Base-by-base conservation (phyloP, 2,329 filamentous ascomycete genomes). In the Berkeleyomyces rouxiae region DNA sequence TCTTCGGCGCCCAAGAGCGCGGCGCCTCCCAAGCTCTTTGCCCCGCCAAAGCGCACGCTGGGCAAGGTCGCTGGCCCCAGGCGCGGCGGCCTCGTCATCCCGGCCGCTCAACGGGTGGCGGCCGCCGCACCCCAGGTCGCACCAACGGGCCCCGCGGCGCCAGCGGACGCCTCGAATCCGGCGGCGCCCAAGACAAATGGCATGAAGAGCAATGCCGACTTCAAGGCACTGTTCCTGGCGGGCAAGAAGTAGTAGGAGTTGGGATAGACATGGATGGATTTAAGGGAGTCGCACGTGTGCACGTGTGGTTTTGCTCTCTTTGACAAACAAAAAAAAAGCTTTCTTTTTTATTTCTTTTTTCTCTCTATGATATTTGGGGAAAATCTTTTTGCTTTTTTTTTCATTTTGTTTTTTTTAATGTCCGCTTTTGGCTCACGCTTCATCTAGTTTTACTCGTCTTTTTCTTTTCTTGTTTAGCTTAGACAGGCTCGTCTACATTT, bases 171-270 rank as follows among this genome's bases (percentile, higher is more conserved):
- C 23, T 62, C 65, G 2, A 67, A 66, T 10, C 67, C 66, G 42
- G 58, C 33, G 11, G 36, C 11, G 43, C 11, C 51, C 36, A n/a
- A 51, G 53, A 23, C 16, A 42, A 47, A 43, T 23, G 44, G 58
- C 23, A 71, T 70, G 67, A 82, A 79, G 72, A 81, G 75, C 67
- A 82, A 82, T 70, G 78, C 78, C 1, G 80, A 82, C 68, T 82
- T 82, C 67, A 82, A 79, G 70, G 77, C 79, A n/a, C 71, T 80
- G 69, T 76, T 80, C 61, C 63, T 66, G 6, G 67, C 60, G 9
- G 47, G 60, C 7, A 67, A 61, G 51, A 68, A 11, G 66, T 68
- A 59, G 13, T 47, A 40, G 37, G 13, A 10, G n/a, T 10, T 13
- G 23, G 23, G 23, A 23, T 23, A 23, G 23, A 23, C 23, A 23